A percentile compares a stretch with the other conserved stretches of the same genome.
Evolutionary conservation across 306 rosid species (phyloP).

Genomic region (Glycine tomentella): DNA sequence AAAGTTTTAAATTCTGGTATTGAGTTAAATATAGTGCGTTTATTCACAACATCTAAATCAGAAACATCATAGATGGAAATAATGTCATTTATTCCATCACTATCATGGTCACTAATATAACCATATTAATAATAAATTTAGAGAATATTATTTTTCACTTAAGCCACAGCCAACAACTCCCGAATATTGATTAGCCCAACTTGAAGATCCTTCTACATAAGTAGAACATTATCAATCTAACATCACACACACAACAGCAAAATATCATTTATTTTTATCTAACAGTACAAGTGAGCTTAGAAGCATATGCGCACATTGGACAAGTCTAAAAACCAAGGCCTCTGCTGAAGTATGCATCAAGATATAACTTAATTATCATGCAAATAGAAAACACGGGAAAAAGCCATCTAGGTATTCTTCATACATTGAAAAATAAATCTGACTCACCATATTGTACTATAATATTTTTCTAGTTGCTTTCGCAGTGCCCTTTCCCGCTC

Average conservation of each 20-base stretch:
- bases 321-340: constrained; percentile 7
- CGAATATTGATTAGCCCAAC: no score
- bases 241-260: constrained; percentile 1
- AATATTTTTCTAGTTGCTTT: constrained; percentile 67
- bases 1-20: no score
- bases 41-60: no score
- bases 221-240: constrained; percentile 23
- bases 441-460: constrained; percentile 75
- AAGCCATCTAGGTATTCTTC: background rate
- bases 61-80: no score
- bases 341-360: constrained; percentile 17
- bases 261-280: constrained; percentile 5
- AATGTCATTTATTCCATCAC: no score
- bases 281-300: background rate
- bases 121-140: no score
- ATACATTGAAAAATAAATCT: constrained; percentile 36
- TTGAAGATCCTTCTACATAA: background rate
- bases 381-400: background rate
- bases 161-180: constrained; percentile 5
- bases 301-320: constrained; percentile 2
- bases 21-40: no score
- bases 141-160: background rate
- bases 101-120: no score
- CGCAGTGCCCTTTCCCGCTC: constrained; percentile 81
- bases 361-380: background rate